These are phyloP conservation scores for Sanghuangporus sanghuang DNA, from an alignment of 1,284 basidiomycete genomes.

Conservation along the genomic window DNA sequence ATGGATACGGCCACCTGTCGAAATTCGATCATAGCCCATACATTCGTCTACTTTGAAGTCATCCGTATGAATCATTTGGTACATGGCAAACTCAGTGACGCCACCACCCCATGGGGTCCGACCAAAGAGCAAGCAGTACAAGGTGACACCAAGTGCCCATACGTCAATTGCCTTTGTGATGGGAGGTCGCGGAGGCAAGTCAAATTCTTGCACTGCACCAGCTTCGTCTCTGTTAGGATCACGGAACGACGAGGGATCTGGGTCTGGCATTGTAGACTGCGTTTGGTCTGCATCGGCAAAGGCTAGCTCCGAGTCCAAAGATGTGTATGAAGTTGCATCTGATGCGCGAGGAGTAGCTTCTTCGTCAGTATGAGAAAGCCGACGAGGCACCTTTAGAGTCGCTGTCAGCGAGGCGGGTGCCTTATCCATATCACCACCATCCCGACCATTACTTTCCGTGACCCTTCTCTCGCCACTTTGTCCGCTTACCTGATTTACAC, in stretches of 20 bases:
- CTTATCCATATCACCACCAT: conserved; percentile 10
- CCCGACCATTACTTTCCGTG: not conserved
- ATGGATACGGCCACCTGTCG: conserved; percentile 31
- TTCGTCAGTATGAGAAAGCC: not conserved
- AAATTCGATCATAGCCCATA: conserved; percentile 73
- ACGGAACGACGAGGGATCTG: conserved; percentile 27
- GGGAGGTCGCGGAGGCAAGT: conserved; percentile 44
- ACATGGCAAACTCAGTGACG: conserved; percentile 75
- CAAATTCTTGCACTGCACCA: conserved; percentile 26
- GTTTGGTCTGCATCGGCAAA: conserved; percentile 15
- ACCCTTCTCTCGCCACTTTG: not conserved
- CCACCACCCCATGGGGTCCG: conserved; percentile 64
- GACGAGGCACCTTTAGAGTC: conserved; percentile 21
- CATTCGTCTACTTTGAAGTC: conserved; percentile 68
- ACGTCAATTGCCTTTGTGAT: conserved; percentile 97
- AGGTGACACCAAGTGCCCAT: conserved; percentile 98
- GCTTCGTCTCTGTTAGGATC: conserved; percentile 28
- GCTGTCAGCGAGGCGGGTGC: conserved; percentile 5
- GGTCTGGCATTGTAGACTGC: conserved; percentile 14
- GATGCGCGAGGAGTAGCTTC: conserved; percentile 8
- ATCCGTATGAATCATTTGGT: conserved; percentile 77
- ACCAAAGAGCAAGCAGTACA: conserved; percentile 94
- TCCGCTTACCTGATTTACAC: not conserved
- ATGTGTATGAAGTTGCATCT: not conserved
- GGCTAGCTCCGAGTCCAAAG: conserved; percentile 2